Percentiles rank a stretch among this genome's conserved stretches.
phyloP scores from a whole-genome alignment of 768 basidiomycete genomes.

The Amyloporia xantha region DNA sequence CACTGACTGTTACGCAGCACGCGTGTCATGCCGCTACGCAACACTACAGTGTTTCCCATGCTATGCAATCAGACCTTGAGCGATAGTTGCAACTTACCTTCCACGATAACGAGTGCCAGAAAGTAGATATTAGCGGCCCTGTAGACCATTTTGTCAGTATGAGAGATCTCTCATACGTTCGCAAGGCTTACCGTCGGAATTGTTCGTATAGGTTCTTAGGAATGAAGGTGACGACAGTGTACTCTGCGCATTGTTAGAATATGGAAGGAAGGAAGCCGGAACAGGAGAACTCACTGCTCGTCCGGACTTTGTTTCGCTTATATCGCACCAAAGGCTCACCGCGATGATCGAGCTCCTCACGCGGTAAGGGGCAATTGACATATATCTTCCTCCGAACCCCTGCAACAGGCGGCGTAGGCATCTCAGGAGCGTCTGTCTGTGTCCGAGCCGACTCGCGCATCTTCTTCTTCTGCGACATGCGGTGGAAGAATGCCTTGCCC shows the following conservation, averaged over 20 bases:
- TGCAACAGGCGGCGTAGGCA: conserved; percentile 29
- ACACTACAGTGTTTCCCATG: too few relatives aligned
- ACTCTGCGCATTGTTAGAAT: conserved; percentile 45
- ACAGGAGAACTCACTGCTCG: conserved; percentile 60
- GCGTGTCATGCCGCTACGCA: too few relatives aligned
- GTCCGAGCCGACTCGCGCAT: conserved; percentile 23
- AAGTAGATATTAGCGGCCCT: conserved; percentile 94
- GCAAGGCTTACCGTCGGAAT: conserved; percentile 60
- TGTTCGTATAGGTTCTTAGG: conserved; percentile 96
- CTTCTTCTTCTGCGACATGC: conserved; percentile 40
- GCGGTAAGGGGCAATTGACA: conserved; percentile 65
- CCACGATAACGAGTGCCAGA: conserved; percentile 71
- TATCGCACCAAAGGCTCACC: conserved; percentile 82
- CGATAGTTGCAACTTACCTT: conserved; percentile 48
- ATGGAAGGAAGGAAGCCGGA: not conserved
- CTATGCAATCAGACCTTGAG: too few relatives aligned
- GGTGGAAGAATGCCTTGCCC: conserved; percentile 50
- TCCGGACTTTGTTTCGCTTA: conserved; percentile 88
- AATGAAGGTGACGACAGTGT: conserved; percentile 83
- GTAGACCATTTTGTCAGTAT: not conserved
- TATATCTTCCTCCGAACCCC: conserved; percentile 70
- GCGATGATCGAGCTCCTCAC: conserved; percentile 54
- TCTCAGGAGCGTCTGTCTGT: conserved; percentile 21
- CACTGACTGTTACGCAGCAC: too few relatives aligned
- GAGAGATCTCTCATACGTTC: not conserved